A percentile compares a stretch with the other conserved stretches of the same genome.
Conservation (phyloP, 768 basidiomycete genomes). For the Tylopilus sp. region DNA sequence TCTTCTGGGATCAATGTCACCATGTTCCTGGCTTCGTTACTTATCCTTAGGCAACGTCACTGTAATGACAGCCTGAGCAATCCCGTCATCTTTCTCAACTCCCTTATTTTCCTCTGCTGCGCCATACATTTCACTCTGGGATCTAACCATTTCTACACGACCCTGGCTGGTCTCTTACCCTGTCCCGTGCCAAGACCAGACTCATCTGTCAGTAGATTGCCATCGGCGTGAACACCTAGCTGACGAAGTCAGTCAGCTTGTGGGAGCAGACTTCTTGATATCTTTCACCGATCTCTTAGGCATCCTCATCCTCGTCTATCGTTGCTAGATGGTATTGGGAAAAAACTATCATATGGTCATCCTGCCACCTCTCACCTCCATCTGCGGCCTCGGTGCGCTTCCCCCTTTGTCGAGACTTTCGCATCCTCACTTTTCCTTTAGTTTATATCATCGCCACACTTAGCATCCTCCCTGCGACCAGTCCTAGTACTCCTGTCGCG, state of each 20-base stretch:
- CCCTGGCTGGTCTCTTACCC: constrained; percentile 26
- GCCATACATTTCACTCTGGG: constrained; percentile 34
- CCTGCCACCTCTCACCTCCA: constrained; percentile 33
- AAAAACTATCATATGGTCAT: constrained; percentile 32
- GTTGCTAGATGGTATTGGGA: constrained; percentile 42
- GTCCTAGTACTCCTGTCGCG: constrained; percentile 32
- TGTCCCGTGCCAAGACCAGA: not conserved
- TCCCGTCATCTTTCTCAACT: constrained; percentile 29
- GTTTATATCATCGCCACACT: constrained; percentile 31
- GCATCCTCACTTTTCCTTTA: constrained; percentile 8
- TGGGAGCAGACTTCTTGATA: constrained; percentile 36
- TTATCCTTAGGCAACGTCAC: constrained; percentile 18
- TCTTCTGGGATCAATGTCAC: constrained; percentile 19
- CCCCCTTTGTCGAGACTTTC: not conserved
- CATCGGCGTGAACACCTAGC: constrained; percentile 28
- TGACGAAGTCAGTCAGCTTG: constrained; percentile 29
- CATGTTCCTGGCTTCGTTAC: constrained; percentile 29
- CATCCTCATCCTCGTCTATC: constrained; percentile 36
- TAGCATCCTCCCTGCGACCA: constrained; percentile 26
- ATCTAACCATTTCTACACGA: constrained; percentile 33
- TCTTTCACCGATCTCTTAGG: constrained; percentile 37
- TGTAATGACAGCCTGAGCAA: constrained; percentile 11
- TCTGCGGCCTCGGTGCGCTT: constrained; percentile 34
- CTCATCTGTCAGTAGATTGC: constrained; percentile 16
- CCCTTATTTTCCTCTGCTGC: constrained; percentile 32